A percentile compares a stretch with the other conserved stretches of the same genome.
phyloP scores from a whole-genome alignment of 352 stramenopile genomes.

The Globisporangium acanthophoron region DNA sequence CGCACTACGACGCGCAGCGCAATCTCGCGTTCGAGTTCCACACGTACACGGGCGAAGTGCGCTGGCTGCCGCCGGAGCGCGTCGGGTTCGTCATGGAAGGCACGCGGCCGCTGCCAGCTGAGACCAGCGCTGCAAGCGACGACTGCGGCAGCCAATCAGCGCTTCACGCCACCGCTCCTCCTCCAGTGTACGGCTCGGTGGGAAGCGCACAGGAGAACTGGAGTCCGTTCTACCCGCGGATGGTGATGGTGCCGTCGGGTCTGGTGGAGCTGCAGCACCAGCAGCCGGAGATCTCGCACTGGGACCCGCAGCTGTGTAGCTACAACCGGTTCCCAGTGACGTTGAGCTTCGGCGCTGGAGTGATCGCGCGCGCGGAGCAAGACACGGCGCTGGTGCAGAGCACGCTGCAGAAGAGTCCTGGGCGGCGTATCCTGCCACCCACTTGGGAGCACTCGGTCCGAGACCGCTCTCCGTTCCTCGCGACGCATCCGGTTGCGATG shows the following conservation, averaged over 20 bases:
- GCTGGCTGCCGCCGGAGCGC: conserved; percentile 44
- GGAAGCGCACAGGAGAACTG: conserved; percentile 22
- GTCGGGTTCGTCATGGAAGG: conserved; percentile 50
- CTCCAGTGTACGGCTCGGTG: conserved; percentile 1
- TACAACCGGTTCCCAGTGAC: conserved; percentile 46
- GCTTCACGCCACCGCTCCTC: background rate
- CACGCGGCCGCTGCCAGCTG: conserved; percentile 27
- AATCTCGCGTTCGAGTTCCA: conserved; percentile 59
- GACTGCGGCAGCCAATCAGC: background rate
- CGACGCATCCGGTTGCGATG: conserved; percentile 47
- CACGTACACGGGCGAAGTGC: conserved; percentile 68
- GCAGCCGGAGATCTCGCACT: conserved; percentile 10
- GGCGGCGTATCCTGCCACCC: conserved; percentile 37
- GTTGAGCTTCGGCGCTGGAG: conserved; percentile 3
- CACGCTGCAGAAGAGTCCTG: conserved; percentile 7
- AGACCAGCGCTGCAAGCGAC: background rate
- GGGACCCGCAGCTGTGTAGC: conserved; percentile 17
- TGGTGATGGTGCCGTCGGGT: conserved; percentile 55
- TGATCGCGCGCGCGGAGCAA: conserved; percentile 1
- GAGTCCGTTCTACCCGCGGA: conserved; percentile 44
- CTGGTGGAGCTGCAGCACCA: conserved; percentile 30
- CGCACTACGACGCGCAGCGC: conserved; percentile 36
- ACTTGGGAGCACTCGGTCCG: conserved; percentile 48
- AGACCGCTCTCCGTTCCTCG: conserved; percentile 46
- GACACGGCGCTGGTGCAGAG: background rate